Conservation (phyloP, 495 filamentous ascomycete species). For the Trichocladium uniseriatum region DNA sequence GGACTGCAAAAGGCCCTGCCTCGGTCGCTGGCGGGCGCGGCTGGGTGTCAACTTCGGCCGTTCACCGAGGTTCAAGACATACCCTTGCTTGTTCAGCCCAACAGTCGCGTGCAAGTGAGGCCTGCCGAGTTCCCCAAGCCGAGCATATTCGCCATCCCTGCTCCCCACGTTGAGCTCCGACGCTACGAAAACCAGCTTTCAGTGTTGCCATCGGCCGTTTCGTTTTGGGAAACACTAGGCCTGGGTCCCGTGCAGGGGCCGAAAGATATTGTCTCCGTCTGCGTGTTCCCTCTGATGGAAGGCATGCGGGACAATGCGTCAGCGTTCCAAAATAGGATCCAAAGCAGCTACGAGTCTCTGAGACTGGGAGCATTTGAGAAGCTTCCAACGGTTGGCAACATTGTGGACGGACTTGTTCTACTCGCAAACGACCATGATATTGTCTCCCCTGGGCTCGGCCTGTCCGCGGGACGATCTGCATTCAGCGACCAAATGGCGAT, state of each 20-base stretch:
- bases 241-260: constrained; percentile 66
- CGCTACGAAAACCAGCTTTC: constrained; percentile 66
- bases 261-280: constrained; percentile 73
- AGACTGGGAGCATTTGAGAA: constrained; percentile 64
- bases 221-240: constrained; percentile 87
- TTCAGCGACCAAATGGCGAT: constrained; percentile 23
- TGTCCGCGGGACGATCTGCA: constrained; percentile 21
- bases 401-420: constrained; percentile 51
- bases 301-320: constrained; percentile 50
- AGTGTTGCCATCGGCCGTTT: constrained; percentile 65
- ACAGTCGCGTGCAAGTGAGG: constrained; percentile 36
- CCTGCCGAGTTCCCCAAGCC: constrained; percentile 31
- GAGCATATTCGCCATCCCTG: constrained; percentile 41
- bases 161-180: constrained; percentile 68
- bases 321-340: constrained; percentile 61
- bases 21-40: constrained; percentile 27
- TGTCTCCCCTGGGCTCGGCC: constrained; percentile 18
- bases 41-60: constrained; percentile 34
- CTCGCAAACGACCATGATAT: constrained; percentile 38
- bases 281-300: constrained; percentile 61
- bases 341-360: constrained; percentile 67
- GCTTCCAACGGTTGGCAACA: constrained; percentile 41
- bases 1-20: constrained; percentile 32
- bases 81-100: constrained; percentile 35
- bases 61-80: constrained; percentile 46